phyloP scores from a whole-genome alignment of 129 eudicot species.

The Oenanthe sinensis region DNA sequence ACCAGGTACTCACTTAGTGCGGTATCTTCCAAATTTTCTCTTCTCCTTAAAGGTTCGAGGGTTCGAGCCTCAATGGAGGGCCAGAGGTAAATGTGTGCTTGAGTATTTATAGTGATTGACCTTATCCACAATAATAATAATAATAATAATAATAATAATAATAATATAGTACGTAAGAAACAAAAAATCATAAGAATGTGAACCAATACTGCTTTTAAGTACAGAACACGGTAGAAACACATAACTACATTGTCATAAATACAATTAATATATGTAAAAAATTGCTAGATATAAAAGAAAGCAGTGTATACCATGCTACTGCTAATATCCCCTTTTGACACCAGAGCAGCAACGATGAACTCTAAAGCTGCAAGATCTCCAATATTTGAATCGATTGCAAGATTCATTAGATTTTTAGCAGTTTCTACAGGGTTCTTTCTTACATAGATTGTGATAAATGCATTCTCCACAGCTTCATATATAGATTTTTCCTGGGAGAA shows the following conservation, averaged over 20 bases:
- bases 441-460: conserved; percentile 78
- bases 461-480: conserved; percentile 90
- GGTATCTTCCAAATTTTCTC: neutral
- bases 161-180: neutral
- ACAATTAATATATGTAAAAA: neutral
- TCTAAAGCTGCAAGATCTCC: conserved; percentile 97
- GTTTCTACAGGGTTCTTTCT: conserved; percentile 69
- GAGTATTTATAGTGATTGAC: too few species aligned
- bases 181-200: neutral
- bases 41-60: too few species aligned
- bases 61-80: too few species aligned
- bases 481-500: conserved; percentile 94
- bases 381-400: conserved; percentile 74
- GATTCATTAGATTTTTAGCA: conserved; percentile 76
- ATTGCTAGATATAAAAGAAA: neutral
- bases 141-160: too few species aligned
- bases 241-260: neutral
- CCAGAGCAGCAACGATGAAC: conserved; percentile 64
- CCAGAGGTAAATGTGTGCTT: too few species aligned
- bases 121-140: too few species aligned
- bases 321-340: conserved; percentile 82
- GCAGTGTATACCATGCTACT: conserved; percentile 46
- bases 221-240: neutral
- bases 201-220: neutral
- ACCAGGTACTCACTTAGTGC: neutral